Evolutionary conservation across 306 rosid species (phyloP), one percentile per base, ranked within the genome.

Genomic region (Fragaria vesca): DNA sequence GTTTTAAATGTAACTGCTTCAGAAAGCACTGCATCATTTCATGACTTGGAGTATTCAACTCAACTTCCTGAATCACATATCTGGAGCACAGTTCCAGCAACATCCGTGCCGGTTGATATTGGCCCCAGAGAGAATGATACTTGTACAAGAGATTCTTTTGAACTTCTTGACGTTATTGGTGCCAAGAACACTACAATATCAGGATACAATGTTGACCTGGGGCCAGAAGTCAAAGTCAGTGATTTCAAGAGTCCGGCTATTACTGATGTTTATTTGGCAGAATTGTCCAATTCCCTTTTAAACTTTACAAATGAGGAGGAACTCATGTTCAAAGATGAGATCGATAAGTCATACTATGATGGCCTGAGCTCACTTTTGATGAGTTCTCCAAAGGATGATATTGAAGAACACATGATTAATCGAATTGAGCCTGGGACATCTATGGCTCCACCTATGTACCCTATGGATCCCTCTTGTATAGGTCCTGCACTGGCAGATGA

Each of bases 221-320:
- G 79, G 42, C 42, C 36, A n/a, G 79, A 84, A 78, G 60, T 81
- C 69, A 73, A 69, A 71, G 68, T 30, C 51, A 81, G 80, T 77
- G 90, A 82, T 78, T 84, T 91, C 72, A 80, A 81, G 57, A 80
- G 83, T 82, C 71, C 87, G 76, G 85, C 80, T 69, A 81, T 84
- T n/a, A 78, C 86, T 57, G 93, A 90, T 16, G 86, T 72, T 81
- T 90, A 92, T 91, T 75, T 93, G 82, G 96, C 75, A 54, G 96
- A 91, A 77, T 61, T 93, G 83, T 90, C 99, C 69, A 82, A 93
- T 84, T 86, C 96, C 28, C 97, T 93, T 76, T 81, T 91, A 66
- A 84, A 91, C 86, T 90, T 93, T 73, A 84, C 92, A 45, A 88
- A 85, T 34, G 99, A 96, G 78, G 99, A 96, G 70, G 98, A 92